Conservation (phyloP, 768 basidiomycete genomes). For the Xerocomellus chrysenteron region DNA sequence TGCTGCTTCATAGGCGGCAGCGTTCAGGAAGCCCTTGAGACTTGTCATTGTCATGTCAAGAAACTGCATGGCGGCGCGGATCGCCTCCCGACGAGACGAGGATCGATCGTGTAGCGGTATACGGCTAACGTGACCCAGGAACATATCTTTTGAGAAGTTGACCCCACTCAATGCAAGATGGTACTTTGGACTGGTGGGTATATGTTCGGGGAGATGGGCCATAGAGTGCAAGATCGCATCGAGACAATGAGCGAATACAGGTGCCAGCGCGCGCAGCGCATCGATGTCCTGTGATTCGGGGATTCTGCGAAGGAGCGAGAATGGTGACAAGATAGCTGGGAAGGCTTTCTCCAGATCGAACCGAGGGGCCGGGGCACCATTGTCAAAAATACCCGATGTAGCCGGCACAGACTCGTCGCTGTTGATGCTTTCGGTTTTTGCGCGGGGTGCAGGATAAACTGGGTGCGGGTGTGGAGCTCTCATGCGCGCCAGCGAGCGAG, state of each 20-base stretch:
- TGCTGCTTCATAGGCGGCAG: constrained; percentile 29
- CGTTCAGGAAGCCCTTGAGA: constrained; percentile 32
- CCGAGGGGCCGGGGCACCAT: constrained; percentile 5
- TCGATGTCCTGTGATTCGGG: constrained; percentile 25
- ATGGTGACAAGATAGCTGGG: constrained; percentile 35
- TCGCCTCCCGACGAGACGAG: constrained; percentile 8
- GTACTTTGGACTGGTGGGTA: constrained; percentile 23
- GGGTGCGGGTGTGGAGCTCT: background rate
- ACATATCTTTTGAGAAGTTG: constrained; percentile 21
- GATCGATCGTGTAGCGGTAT: constrained; percentile 3
- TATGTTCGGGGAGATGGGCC: constrained; percentile 18
- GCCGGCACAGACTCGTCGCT: constrained; percentile 29
- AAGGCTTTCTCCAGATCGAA: constrained; percentile 37
- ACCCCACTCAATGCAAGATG: constrained; percentile 21
- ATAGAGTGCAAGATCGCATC: constrained; percentile 30
- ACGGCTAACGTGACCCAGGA: constrained; percentile 20
- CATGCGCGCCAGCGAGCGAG: constrained; percentile 14
- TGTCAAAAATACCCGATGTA: constrained; percentile 13
- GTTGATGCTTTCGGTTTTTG: constrained; percentile 24
- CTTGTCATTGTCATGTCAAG: constrained; percentile 33
- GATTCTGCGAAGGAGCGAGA: constrained; percentile 27
- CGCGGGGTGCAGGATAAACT: background rate
- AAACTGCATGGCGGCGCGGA: constrained; percentile 21
- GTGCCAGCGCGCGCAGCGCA: constrained; percentile 29
- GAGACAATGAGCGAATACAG: constrained; percentile 24